Percentiles rank a stretch among this genome's conserved stretches.
Evolutionary conservation across 2,329 filamentous ascomycete genomes (phyloP).

Genomic region (Fusarium chaquense): DNA sequence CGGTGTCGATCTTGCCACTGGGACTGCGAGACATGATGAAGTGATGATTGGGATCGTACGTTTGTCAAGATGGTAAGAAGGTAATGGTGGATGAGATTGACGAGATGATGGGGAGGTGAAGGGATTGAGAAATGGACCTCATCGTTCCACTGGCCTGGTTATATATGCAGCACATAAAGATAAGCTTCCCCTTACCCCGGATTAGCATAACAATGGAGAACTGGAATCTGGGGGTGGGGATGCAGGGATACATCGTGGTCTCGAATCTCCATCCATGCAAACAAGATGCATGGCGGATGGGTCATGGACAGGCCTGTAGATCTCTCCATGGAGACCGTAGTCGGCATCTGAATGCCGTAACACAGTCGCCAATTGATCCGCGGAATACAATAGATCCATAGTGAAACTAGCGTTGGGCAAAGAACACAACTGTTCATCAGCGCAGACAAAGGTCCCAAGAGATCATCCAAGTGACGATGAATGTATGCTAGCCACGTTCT

Average conservation of each 20-base stretch:
- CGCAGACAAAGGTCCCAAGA: neutral
- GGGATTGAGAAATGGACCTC: neutral
- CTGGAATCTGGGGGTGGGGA: neutral
- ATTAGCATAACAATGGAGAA: neutral
- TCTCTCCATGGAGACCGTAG: neutral
- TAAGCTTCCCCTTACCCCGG: constrained; percentile 16
- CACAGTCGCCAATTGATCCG: neutral
- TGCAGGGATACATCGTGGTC: neutral
- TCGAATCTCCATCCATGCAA: neutral
- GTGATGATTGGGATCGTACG: neutral
- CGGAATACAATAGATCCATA: neutral
- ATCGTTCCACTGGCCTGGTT: neutral
- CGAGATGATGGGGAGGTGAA: neutral
- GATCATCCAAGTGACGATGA: neutral
- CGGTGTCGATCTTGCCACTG: constrained; percentile 23
- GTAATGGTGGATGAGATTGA: neutral
- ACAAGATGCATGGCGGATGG: neutral
- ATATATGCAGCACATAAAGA: neutral
- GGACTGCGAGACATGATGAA: constrained; percentile 24
- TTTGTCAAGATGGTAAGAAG: neutral
- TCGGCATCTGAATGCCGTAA: neutral
- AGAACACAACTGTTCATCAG: no score
- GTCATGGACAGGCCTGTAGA: neutral
- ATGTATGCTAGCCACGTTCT: neutral
- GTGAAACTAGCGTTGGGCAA: neutral